Conservation (phyloP, 352 stramenopile species). For the Phytophthora hibernalis region DNA sequence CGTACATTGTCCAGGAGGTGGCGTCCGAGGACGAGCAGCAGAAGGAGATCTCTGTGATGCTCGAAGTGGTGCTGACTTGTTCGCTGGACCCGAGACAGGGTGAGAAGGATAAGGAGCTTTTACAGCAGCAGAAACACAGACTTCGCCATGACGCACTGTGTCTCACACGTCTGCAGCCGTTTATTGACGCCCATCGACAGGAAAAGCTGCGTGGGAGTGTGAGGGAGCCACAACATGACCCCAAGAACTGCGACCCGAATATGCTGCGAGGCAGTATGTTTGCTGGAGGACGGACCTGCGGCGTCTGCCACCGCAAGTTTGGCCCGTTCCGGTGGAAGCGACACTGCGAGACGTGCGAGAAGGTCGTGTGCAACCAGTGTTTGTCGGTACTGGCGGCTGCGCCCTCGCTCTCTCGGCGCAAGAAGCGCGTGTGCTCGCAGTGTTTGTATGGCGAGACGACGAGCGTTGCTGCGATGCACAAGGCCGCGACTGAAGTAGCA, state of each 20-base stretch:
- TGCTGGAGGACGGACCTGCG: conserved; percentile 40
- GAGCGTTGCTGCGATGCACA: conserved; percentile 26
- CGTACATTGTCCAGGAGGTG: conserved; percentile 75
- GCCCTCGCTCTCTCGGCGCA: conserved; percentile 53
- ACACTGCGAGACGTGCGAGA: conserved; percentile 65
- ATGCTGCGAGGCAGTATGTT: conserved; percentile 29
- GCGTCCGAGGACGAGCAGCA: conserved; percentile 3
- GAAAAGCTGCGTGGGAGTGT: conserved; percentile 29
- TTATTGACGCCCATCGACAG: conserved; percentile 53
- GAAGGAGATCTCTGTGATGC: conserved; percentile 39
- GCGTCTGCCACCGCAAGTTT: conserved; percentile 69
- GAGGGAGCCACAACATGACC: conserved; percentile 28
- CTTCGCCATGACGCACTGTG: conserved; percentile 63
- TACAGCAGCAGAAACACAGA: conserved; percentile 48
- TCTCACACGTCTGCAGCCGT: conserved; percentile 63
- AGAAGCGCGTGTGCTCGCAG: conserved; percentile 72
- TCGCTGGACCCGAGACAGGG: conserved; percentile 37
- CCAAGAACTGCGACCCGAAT: conserved; percentile 40
- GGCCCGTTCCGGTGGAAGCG: conserved; percentile 82
- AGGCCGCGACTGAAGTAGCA: conserved; percentile 6
- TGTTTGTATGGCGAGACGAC: conserved; percentile 65
- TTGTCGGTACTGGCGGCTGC: conserved; percentile 67
- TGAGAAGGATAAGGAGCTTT: conserved; percentile 33
- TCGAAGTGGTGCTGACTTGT: conserved; percentile 74
- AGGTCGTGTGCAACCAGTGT: conserved; percentile 70